Conservation (phyloP, 2,329 filamentous ascomycete species). For the Claviceps sp. region DNA sequence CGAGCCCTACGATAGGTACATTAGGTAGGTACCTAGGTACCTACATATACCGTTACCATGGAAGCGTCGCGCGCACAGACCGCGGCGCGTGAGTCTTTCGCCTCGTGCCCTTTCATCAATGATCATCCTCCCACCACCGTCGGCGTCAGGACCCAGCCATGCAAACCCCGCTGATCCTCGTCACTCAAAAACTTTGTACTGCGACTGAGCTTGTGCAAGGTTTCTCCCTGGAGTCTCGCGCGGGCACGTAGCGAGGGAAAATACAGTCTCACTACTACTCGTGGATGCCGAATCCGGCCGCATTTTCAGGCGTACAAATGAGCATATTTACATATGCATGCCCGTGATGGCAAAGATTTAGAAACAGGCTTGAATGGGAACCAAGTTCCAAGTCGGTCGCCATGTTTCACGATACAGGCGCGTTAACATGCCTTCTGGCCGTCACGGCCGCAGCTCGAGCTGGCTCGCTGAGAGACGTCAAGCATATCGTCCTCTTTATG, state of each 20-base stretch:
- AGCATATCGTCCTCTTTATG: conserved; percentile 47
- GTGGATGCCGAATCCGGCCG: no score
- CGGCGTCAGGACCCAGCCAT: not conserved
- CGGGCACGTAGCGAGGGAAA: not conserved
- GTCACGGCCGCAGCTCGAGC: conserved; percentile 13
- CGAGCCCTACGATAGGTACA: no score
- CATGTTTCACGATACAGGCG: not conserved
- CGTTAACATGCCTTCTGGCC: conserved; percentile 7
- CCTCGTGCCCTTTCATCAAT: no score
- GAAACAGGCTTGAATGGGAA: not conserved
- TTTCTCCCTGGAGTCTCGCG: not conserved
- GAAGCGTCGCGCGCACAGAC: no score
- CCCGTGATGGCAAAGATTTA: not conserved
- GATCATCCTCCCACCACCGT: no score
- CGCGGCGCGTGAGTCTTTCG: no score
- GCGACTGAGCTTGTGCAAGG: no score
- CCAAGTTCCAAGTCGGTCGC: not conserved
- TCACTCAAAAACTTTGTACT: no score
- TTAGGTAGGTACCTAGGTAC: no score
- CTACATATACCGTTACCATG: no score
- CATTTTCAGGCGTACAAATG: not conserved
- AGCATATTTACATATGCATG: not conserved
- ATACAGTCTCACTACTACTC: not conserved
- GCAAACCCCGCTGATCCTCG: not conserved
- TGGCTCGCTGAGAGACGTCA: conserved; percentile 33